Evolutionary conservation across 2,329 filamentous ascomycete genomes (phyloP).

Genomic region (Clathrospora elynae): DNA sequence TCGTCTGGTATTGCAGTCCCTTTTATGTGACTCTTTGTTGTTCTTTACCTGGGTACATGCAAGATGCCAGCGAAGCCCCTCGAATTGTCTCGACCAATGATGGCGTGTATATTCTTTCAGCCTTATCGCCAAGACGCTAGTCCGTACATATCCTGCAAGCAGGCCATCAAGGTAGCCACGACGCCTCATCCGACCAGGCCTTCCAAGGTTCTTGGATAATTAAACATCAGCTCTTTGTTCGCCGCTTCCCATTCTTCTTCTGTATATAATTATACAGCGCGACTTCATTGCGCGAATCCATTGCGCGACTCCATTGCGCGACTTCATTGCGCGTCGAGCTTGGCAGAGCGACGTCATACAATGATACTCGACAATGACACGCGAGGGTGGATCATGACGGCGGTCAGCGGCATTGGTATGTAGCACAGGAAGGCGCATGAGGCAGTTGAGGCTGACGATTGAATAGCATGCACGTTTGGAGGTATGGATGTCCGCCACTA

Average conservation of each 20-base stretch:
- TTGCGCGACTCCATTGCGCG: no score
- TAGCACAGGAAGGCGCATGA: slow-evolving; percentile 9
- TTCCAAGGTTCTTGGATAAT: slow-evolving; percentile 11
- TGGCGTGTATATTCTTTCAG: slow-evolving; percentile 7
- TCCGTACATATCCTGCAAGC: slow-evolving; percentile 5
- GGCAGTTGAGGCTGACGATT: slow-evolving; percentile 18
- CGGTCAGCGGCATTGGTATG: slow-evolving; percentile 76
- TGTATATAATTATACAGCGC: no score
- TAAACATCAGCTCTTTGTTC: slow-evolving; percentile 7
- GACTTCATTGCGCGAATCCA: no score
- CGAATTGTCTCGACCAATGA: slow-evolving; percentile 7
- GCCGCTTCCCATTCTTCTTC: slow-evolving; percentile 3
- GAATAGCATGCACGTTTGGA: slow-evolving; percentile 47
- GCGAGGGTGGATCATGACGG: slow-evolving; percentile 89
- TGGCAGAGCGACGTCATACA: slow-evolving; percentile 28
- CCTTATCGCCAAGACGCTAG: slow-evolving; percentile 13
- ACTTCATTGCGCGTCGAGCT: no score
- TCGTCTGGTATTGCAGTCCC: not conserved
- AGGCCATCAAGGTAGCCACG: slow-evolving; percentile 25
- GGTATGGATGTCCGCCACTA: no score
- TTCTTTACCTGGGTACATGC: no score
- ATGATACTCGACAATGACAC: slow-evolving; percentile 64
- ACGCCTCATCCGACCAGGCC: slow-evolving; percentile 14
- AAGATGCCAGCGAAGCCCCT: not conserved
- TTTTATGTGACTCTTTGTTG: no score